Evolutionary conservation across 306 rosid genomes (phyloP).

Genomic region (Inga leiocalycina): DNA sequence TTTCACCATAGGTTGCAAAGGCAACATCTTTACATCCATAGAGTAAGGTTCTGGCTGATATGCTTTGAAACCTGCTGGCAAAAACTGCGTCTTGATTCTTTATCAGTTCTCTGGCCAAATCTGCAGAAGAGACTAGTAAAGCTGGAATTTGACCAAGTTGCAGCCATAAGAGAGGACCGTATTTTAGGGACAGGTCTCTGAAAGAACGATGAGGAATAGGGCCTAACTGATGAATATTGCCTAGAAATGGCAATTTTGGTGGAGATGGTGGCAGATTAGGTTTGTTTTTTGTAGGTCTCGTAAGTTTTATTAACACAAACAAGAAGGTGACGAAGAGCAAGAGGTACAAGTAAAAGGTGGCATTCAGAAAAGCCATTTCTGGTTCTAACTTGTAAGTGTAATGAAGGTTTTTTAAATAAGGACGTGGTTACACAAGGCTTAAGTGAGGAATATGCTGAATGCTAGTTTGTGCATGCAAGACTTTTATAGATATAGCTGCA

Average conservation of each 20-base stretch:
- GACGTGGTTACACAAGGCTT: not conserved
- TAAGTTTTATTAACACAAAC: not conserved
- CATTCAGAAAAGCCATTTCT: conserved; percentile 1
- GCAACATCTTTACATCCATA: conserved; percentile 29
- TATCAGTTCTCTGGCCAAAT: conserved; percentile 12
- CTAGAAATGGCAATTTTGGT: conserved; percentile 22
- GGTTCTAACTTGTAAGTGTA: not conserved
- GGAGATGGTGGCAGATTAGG: conserved; percentile 16
- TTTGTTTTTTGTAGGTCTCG: not conserved
- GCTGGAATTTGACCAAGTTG: conserved; percentile 9
- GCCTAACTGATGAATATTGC: conserved; percentile 33
- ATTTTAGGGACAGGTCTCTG: not conserved
- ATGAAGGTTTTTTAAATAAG: not conserved
- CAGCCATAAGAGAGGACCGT: conserved; percentile 13
- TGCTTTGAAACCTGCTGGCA: not conserved
- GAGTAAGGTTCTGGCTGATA: not conserved
- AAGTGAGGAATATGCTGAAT: not conserved
- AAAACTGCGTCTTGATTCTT: conserved; percentile 22
- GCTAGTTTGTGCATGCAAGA: not conserved
- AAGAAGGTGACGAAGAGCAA: not conserved
- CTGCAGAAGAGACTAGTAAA: conserved; percentile 11
- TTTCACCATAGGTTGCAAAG: conserved; percentile 27
- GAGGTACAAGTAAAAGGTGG: not conserved
- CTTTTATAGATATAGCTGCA: not conserved
- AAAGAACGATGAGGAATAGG: conserved; percentile 11